Base-by-base conservation (phyloP, 192 early-diverging fungal species). In the Ambispora gerdemannii region DNA sequence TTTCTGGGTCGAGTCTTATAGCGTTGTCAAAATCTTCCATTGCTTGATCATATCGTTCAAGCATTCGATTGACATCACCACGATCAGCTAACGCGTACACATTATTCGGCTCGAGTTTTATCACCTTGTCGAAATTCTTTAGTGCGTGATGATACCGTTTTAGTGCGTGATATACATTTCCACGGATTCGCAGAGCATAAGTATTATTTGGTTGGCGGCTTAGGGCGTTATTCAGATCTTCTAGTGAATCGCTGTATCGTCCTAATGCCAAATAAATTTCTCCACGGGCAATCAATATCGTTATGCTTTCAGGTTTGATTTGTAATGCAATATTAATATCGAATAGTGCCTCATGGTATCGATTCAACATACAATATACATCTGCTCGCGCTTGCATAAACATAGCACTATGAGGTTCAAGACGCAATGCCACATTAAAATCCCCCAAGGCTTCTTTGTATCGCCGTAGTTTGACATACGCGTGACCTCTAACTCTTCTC, bases 161-260 rank as follows among this genome's bases (percentile, higher is more conserved):
- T 25, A 68, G 47, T 56, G n/a, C 3, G 8, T 28, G 34, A 7
- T 43, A 68, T 22, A 55, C 52, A 35, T 68, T 52, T 4, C 67
- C 51, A 7, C 67, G 50, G 28, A 43, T 43, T 7, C 27, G 15
- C 36, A 68, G 55, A 17, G 67, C 52, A 50, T 52, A 68, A 55
- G 17, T 1, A 68, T 68, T 56, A 28, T 13, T 24, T 28, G 67
- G 30, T 35, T 68, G 20, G 2, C 33, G 19, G 22, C 35, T 33
- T 19, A 68, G 34, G 11, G 31, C 50, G 8, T 19, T 55, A 55
- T 56, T 68, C 11, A 68, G 47, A 24, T 68, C 67, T 11, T 34
- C 15, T 3, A 52, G 25, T 11, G 67, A n/a, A n/a, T n/a, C n/a
- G n/a, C n/a, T n/a, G n/a, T n/a, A n/a, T n/a, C n/a, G n/a, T n/a